Evolutionary conservation across 768 basidiomycete species (phyloP), one percentile per base, ranked within the genome.

Genomic region (Pleurotus tuoliensis): DNA sequence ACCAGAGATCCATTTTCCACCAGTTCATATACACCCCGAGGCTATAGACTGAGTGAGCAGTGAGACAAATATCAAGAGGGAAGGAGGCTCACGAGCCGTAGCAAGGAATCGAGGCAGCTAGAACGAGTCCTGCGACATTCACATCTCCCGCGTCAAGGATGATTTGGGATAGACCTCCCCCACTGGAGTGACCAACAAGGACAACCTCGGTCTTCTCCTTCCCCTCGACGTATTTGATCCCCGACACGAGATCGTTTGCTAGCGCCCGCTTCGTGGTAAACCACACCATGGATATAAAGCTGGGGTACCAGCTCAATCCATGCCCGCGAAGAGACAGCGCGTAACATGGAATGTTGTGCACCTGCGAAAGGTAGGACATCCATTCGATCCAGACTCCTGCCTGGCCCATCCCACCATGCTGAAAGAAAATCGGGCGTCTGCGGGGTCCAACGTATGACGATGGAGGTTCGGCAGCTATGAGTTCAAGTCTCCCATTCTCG

Each of bases 311-410:
- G n/a, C 48, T 50, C n/a, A 50, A 50, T 13, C 48, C 48, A n/a
- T 50, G 48, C 9, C 48, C 48, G 5, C 48, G 22, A 6, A 50
- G 30, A 34, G 48, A 50, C 15, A 50, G n/a, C 15, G 48, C 48
- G 30, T 50, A 50, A 15, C 48, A 50, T 1, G 48, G 48, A 13
- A 34, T 50, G n/a, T 50, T 50, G 30, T 50, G 48, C 5, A 30
- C 25, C 38, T 50, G 48, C 27, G 48, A 50, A 20, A 50, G 48
- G 22, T 50, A 34, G n/a, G 48, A 15, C 48, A 50, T 50, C 48
- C 48, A 50, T 50, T 50, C 48, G 27, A 37, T 20, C 48, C 48
- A 50, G n/a, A n/a, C 48, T 34, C 48, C 48, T n/a, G 48, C 48
- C 9, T n/a, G n/a, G 6, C 48, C 48, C 27, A 50, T 30, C 20